phyloP scores from a whole-genome alignment of 2,329 filamentous ascomycete genomes.

The Dactylonectria macrodidyma region DNA sequence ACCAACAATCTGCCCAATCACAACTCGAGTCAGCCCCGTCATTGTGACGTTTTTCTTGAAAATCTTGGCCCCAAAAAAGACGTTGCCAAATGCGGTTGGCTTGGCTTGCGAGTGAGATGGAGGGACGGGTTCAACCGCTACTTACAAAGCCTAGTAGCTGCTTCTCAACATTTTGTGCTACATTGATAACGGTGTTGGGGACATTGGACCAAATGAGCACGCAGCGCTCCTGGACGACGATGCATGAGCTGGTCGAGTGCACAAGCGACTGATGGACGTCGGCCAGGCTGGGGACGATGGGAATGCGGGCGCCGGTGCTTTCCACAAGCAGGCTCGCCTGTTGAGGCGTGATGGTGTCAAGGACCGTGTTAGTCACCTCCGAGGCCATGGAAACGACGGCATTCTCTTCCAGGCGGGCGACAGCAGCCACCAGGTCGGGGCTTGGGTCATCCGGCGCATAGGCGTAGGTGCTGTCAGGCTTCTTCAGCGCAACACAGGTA shows the following conservation, averaged over 20 bases:
- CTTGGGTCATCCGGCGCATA: conserved; percentile 43
- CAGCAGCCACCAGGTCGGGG: conserved; percentile 39
- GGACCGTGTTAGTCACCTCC: conserved; percentile 39
- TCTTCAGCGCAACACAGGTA: conserved; percentile 46
- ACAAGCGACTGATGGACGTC: conserved; percentile 38
- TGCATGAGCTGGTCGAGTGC: conserved; percentile 39
- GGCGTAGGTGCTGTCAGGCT: conserved; percentile 36
- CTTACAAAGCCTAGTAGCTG: conserved; percentile 46
- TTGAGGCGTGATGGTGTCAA: conserved; percentile 40
- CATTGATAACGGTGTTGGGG: conserved; percentile 40
- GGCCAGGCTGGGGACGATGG: too few species aligned
- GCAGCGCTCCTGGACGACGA: conserved; percentile 41
- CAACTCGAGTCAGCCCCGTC: too few species aligned
- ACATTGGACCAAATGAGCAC: conserved; percentile 46
- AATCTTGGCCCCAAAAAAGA: too few species aligned
- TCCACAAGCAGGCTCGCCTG: conserved; percentile 40
- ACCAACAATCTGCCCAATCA: conserved; percentile 44
- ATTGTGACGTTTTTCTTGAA: too few species aligned
- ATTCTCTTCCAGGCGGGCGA: conserved; percentile 38
- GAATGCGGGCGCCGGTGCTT: conserved; percentile 42
- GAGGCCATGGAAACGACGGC: conserved; percentile 46
- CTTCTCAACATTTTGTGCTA: conserved; percentile 46
- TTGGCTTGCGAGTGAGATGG: too few species aligned
- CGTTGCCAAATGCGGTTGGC: too few species aligned
- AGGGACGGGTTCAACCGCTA: background rate